These are phyloP conservation scores for Urochloa ruziziensis DNA, from an alignment of 176 grass and related monocot genomes.

Conservation along the genomic window DNA sequence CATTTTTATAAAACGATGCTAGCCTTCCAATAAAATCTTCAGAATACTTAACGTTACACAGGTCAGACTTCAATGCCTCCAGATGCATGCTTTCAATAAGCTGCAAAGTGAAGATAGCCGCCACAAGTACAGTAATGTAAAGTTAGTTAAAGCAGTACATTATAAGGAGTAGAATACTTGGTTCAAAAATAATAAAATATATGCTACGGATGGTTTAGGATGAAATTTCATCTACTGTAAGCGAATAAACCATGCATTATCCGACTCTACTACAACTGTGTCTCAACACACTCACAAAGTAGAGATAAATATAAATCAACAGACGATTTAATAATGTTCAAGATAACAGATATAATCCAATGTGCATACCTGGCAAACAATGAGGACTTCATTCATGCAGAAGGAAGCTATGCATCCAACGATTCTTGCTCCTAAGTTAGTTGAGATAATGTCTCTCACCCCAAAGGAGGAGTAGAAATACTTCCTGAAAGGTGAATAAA, in stretches of 20 bases:
- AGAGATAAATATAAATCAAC: background rate
- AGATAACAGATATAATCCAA: background rate
- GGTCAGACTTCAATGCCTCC: slow-evolving; percentile 34
- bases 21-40: slow-evolving; percentile 49
- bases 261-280: background rate
- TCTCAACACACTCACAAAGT: background rate
- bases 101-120: slow-evolving; percentile 38
- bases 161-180: background rate
- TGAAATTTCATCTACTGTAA: background rate
- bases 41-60: slow-evolving; percentile 51
- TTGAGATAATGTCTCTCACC: slow-evolving; percentile 49
- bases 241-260: slow-evolving; percentile 19
- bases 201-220: background rate
- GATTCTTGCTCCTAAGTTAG: slow-evolving; percentile 42
- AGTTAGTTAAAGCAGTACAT: slow-evolving; percentile 6
- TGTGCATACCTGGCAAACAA: slow-evolving; percentile 56
- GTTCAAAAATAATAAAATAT: slow-evolving; percentile 17
- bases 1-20: slow-evolving; percentile 45
- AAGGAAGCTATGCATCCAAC: slow-evolving; percentile 49
- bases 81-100: slow-evolving; percentile 44
- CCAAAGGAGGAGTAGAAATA: slow-evolving; percentile 52
- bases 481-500: slow-evolving; percentile 56
- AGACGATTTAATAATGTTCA: background rate
- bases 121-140: slow-evolving; percentile 3
- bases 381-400: slow-evolving; percentile 65